Evolutionary conservation across 345 rosid species (phyloP), one percentile per base, ranked within the genome.

Genomic region (Gossypium australe): DNA sequence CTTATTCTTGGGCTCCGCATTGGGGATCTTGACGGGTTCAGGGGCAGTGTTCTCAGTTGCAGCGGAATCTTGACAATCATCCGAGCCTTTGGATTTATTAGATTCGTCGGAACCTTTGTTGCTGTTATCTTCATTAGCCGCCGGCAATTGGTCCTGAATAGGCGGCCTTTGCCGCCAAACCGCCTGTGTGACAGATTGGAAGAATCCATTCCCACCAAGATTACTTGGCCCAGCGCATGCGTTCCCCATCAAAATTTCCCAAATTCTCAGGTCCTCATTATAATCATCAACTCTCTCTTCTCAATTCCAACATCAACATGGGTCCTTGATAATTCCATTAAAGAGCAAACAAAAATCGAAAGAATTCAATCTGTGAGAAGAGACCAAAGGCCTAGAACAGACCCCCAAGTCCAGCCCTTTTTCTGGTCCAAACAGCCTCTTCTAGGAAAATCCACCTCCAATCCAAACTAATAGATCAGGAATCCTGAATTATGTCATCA

Each of bases 181-280:
- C 7, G 94, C 97, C 5, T 89, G 97, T 52, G 88, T 86, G 75
- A 94, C 96, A 67, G 91, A 86, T 79, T 89, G 88, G 2, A 94
- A 67, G 81, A 94, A 94, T 78, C 96, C 98, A 72, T 80, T 86
- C 71, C 80, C 59, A 24, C 83, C 84, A 22, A 85, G 83, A 78
- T 52, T 20, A 59, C 80, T 93, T 76, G 97, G 98, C n/a, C 98
- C 98, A 25, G 86, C 87, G 72, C 98, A 93, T 74, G 89, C 80
- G 80, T 94, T 94, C 82, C 98, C 99, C 98, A 94, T 94, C 81
- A 79, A 85, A 76, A 34, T 29, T 56, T 24, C 57, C 52, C 53
- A 29, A 69, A 74, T 72, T 25, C 70, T 82, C 78, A 83, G 17
- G 70, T 80, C 78, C 82, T 81, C 51, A 61, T 57, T 51, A 61